Percentiles rank a stretch among this genome's conserved stretches.
These are phyloP conservation scores for Cutaneotrichosporon mucoides DNA, from an alignment of 1,284 basidiomycete genomes.

Conservation along the genomic window DNA sequence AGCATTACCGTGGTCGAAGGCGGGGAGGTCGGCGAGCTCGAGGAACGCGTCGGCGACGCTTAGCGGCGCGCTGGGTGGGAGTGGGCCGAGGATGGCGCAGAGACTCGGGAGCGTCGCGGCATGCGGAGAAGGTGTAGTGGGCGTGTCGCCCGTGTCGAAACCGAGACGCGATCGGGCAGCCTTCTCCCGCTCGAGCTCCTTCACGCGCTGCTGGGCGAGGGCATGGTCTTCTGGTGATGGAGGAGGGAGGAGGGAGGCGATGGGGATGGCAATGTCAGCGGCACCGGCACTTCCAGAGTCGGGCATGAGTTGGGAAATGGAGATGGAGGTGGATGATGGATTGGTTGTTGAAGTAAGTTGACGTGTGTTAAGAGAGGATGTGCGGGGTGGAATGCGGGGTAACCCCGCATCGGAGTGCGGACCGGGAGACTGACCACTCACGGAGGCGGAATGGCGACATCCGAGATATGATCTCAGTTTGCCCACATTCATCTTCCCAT, in stretches of 20 bases:
- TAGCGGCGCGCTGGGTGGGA: conserved; percentile 34
- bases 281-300: not conserved
- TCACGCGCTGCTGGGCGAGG: not conserved
- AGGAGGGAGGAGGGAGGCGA: conserved; percentile 24
- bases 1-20: conserved; percentile 6
- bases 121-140: not conserved
- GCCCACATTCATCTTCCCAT: not conserved
- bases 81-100: conserved; percentile 31
- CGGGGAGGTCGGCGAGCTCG: conserved; percentile 17
- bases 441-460: no score
- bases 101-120: not conserved
- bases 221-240: not conserved
- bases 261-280: conserved; percentile 11
- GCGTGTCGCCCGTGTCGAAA: not conserved
- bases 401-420: no score
- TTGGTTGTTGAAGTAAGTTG: no score
- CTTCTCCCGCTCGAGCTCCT: not conserved
- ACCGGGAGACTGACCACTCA: no score
- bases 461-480: no score
- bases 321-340: no score
- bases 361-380: no score
- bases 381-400: no score
- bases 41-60: conserved; percentile 32
- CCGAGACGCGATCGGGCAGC: not conserved
- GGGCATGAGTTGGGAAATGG: not conserved